A percentile compares a stretch with the other conserved stretches of the same genome.
Conservation (phyloP, 768 basidiomycete genomes). For the Leucosporidium scottii region DNA sequence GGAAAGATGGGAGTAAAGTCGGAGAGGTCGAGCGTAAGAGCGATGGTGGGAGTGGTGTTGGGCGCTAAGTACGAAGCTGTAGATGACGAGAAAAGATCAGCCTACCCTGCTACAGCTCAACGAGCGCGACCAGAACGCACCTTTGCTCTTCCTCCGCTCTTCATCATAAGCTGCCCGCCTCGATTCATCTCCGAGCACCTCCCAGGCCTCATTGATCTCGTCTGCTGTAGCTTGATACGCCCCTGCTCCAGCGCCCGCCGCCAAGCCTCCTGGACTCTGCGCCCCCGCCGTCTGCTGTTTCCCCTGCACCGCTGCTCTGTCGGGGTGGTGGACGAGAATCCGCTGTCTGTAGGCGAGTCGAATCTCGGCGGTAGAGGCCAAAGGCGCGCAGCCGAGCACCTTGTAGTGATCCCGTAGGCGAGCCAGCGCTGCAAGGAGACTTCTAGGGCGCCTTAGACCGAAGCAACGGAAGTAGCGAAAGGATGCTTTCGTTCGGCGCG, state of each 20-base stretch:
- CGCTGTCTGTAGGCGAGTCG: slow-evolving; percentile 1
- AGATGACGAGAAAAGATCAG: background rate
- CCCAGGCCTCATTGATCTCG: slow-evolving; percentile 25
- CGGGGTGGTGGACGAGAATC: slow-evolving; percentile 6
- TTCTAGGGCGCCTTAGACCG: no score
- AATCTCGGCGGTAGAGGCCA: background rate
- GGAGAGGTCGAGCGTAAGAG: slow-evolving; percentile 28
- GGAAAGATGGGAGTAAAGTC: slow-evolving; percentile 18
- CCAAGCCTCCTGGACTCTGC: background rate
- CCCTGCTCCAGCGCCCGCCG: background rate
- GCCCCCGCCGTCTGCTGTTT: background rate
- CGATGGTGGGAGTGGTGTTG: slow-evolving; percentile 5
- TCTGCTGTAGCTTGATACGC: background rate
- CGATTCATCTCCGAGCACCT: slow-evolving; percentile 14
- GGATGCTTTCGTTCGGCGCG: background rate
- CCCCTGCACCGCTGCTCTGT: background rate
- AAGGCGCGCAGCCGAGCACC: background rate
- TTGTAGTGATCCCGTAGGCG: background rate
- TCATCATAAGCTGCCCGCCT: slow-evolving; percentile 12
- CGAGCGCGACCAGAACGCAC: no score
- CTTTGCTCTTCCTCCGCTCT: background rate
- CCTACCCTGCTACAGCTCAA: no score
- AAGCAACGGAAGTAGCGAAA: no score
- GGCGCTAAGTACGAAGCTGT: background rate
- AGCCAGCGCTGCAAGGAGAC: no score